Conservation (phyloP, 208 protist species). For the Trypanosomatidae sp. region DNA sequence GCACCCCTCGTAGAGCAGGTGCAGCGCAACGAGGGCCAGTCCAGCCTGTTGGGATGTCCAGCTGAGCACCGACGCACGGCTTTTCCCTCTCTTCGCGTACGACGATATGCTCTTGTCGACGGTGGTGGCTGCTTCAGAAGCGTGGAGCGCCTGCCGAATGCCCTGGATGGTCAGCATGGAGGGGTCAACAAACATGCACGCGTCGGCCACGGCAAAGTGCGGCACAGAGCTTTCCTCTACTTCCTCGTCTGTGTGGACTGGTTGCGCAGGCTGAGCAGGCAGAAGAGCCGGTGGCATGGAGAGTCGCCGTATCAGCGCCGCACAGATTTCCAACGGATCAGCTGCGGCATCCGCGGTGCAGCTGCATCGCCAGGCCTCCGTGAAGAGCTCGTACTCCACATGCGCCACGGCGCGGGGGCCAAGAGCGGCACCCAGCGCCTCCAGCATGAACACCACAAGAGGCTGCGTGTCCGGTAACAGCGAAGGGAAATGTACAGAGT, state of each 20-base stretch:
- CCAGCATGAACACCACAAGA: slow-evolving; percentile 46
- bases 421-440: slow-evolving; percentile 52
- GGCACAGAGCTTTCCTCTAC: neutral
- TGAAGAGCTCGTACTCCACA: slow-evolving; percentile 56
- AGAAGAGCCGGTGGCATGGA: neutral
- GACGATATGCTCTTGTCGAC: too few relatives aligned
- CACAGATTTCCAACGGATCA: slow-evolving; percentile 3
- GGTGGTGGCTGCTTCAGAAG: neutral
- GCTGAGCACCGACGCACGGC: neutral
- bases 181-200: slow-evolving; percentile 28
- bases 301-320: neutral
- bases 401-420: slow-evolving; percentile 30
- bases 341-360: neutral
- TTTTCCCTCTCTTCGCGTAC: too few relatives aligned
- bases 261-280: too few relatives aligned
- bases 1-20: slow-evolving; percentile 67
- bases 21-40: slow-evolving; percentile 45
- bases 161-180: slow-evolving; percentile 15
- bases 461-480: slow-evolving; percentile 38
- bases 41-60: slow-evolving; percentile 48
- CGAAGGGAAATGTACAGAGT: slow-evolving; percentile 35
- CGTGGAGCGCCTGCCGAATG: neutral
- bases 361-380: slow-evolving; percentile 26
- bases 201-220: too few relatives aligned
- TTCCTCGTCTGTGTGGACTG: too few relatives aligned